These are phyloP conservation scores for Kwoniella mangroviensis DNA, from an alignment of 768 basidiomycete genomes.

Conservation along the genomic window DNA sequence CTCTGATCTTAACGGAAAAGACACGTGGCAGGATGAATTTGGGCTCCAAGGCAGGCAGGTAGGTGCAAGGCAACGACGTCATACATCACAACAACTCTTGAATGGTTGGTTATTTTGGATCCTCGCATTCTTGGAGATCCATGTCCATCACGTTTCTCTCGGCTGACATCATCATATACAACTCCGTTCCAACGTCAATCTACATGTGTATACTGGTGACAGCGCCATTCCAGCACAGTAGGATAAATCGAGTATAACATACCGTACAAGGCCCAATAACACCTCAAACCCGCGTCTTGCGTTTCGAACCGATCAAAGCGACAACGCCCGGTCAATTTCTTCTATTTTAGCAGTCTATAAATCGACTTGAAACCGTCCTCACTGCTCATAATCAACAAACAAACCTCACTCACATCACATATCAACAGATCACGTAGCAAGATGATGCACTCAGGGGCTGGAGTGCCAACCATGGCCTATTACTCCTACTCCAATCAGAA, in stretches of 20 bases:
- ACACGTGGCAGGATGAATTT: background rate
- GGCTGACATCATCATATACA: too few relatives aligned
- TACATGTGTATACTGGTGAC: too few relatives aligned
- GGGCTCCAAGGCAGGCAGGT: background rate
- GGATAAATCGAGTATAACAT: background rate
- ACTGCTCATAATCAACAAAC: background rate
- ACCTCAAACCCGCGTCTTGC: background rate
- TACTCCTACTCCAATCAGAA: conserved; percentile 20
- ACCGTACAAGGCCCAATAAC: background rate
- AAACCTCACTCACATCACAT: background rate
- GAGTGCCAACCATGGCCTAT: conserved; percentile 22
- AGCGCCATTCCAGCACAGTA: background rate
- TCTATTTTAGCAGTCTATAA: background rate
- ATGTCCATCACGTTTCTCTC: too few relatives aligned
- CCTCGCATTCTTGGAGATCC: too few relatives aligned
- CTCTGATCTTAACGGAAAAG: background rate
- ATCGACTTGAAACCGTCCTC: background rate
- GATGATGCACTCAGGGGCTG: conserved; percentile 21
- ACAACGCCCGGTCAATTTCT: conserved; percentile 3
- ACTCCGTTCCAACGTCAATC: too few relatives aligned
- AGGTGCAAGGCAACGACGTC: background rate
- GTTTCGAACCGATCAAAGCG: conserved; percentile 12
- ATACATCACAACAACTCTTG: background rate
- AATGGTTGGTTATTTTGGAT: too few relatives aligned
- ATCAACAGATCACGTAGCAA: conserved; percentile 1